Evolutionary conservation across 2,329 filamentous ascomycete genomes (phyloP), one percentile per base, ranked within the genome.

Genomic region (Apiospora malaysiana): DNA sequence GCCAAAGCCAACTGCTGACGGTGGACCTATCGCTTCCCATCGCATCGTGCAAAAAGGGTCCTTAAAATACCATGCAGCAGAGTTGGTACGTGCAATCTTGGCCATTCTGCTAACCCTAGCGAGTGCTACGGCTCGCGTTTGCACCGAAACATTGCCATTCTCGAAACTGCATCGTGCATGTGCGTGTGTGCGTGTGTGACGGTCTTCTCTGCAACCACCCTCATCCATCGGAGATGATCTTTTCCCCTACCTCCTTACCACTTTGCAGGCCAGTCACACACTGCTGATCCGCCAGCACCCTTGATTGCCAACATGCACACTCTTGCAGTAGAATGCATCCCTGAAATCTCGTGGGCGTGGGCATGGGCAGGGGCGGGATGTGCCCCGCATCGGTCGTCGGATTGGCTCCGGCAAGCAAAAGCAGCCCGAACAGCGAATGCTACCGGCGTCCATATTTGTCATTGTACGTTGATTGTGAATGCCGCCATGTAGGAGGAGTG

Each of bases 121-220:
- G 56, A 63, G 56, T 63, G 56, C 56, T 21, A 40, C 32, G 18
- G 32, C 56, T 63, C 40, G 56, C 32, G 56, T 63, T 63, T 63
- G 56, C 56, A 10, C 56, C 56, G 56, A 63, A 63, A 40, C 56
- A 63, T 63, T 63, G 32, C 32, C n/a, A 37, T 63, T 63, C 56
- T 63, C 56, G 18, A 63, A 63, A 63, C 56, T 63, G 56, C 32
- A 63, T 63, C 56, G 56, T 63, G 56, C 56, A 63, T 63, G 56
- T 63, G 37, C 27, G 56, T 63, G 40, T 32, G n/a, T 37, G 21
- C 21, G 32, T 63, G 56, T 63, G 32, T 40, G 27, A 63, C 56
- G 56, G 56, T 40, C 3, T 8, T 8, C 56, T 63, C 56, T 63
- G 56, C 56, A 23, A 40, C 56, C 56, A 63, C 56, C 56, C 56